Conservation (phyloP, 2,329 filamentous ascomycete genomes). For the Pseudogymnoascus sp. region DNA sequence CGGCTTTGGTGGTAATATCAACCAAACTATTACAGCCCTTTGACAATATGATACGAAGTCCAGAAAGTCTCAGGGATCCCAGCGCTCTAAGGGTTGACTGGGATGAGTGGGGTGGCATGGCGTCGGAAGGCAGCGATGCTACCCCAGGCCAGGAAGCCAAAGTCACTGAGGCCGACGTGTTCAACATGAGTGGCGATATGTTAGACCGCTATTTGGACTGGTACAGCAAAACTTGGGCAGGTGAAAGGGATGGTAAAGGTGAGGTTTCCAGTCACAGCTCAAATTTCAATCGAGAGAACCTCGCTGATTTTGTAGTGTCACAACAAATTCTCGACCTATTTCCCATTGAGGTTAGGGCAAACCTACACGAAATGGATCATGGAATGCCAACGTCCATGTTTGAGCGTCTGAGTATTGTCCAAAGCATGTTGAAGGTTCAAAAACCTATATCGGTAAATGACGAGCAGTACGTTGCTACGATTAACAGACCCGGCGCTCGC, state of each 20-base stretch:
- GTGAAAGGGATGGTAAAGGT: slow-evolving; percentile 34
- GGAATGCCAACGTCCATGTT: slow-evolving; percentile 15
- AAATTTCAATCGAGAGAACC: neutral
- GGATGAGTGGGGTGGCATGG: slow-evolving; percentile 54
- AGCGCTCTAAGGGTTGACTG: slow-evolving; percentile 60
- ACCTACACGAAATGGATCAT: slow-evolving; percentile 18
- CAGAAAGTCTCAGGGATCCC: slow-evolving; percentile 43
- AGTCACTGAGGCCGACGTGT: slow-evolving; percentile 53
- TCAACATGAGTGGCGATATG: slow-evolving; percentile 49
- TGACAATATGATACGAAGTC: slow-evolving; percentile 45
- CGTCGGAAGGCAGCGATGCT: slow-evolving; percentile 31
- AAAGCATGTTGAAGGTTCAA: slow-evolving; percentile 20
- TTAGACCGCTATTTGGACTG: slow-evolving; percentile 73
- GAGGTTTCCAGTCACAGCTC: slow-evolving; percentile 15
- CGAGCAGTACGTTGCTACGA: slow-evolving; percentile 8
- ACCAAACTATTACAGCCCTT: slow-evolving; percentile 76
- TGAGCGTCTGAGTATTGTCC: slow-evolving; percentile 20
- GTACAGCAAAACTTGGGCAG: slow-evolving; percentile 60
- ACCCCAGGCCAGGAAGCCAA: slow-evolving; percentile 40
- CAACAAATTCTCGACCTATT: slow-evolving; percentile 29
- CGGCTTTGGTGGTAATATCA: slow-evolving; percentile 62
- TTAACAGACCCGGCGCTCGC: slow-evolving; percentile 27
- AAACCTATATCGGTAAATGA: slow-evolving; percentile 20
- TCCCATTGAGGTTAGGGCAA: slow-evolving; percentile 22
- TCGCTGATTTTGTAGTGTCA: slow-evolving; percentile 20